These are phyloP conservation scores for Oryza glaberrima DNA, from an alignment of 176 grass and related monocot genomes.

Conservation along the genomic window DNA sequence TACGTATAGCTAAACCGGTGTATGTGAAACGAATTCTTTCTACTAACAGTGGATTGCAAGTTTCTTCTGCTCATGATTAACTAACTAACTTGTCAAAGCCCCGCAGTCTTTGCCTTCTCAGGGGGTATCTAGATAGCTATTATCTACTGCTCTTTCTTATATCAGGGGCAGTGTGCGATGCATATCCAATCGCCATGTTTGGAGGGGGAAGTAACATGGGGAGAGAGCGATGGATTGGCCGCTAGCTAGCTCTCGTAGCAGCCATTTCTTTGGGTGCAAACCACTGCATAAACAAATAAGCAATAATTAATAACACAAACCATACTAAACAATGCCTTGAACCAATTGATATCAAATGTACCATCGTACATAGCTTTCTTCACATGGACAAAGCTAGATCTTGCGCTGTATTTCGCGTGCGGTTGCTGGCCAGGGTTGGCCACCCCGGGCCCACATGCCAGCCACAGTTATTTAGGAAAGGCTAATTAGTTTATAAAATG, in stretches of 20 bases:
- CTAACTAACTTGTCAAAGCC: constrained; percentile 32
- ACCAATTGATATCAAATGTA: not conserved
- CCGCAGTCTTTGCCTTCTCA: constrained; percentile 34
- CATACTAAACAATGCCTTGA: constrained; percentile 4
- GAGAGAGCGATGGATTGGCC: not conserved
- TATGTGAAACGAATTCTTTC: constrained; percentile 22
- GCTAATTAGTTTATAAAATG: not conserved
- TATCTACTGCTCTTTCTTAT: constrained; percentile 2
- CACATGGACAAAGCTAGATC: constrained; percentile 44
- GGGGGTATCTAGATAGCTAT: not conserved
- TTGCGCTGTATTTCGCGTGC: constrained; percentile 44
- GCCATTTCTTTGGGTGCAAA: constrained; percentile 46
- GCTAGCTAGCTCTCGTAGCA: constrained; percentile 1
- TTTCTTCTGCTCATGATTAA: constrained; percentile 31
- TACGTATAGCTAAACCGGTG: not conserved
- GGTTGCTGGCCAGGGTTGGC: not conserved
- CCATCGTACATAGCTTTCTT: constrained; percentile 34
- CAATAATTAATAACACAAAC: not conserved
- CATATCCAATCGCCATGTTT: constrained; percentile 33
- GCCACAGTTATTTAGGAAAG: not conserved
- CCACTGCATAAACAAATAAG: constrained; percentile 20
- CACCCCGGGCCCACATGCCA: constrained; percentile 35
- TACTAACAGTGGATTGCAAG: not conserved
- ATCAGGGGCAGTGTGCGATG: constrained; percentile 13
- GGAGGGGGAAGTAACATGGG: constrained; percentile 46